These are phyloP conservation scores for Nicotiana tomentosiformis DNA, from an alignment of 257 asterid species.

Conservation along the genomic window DNA sequence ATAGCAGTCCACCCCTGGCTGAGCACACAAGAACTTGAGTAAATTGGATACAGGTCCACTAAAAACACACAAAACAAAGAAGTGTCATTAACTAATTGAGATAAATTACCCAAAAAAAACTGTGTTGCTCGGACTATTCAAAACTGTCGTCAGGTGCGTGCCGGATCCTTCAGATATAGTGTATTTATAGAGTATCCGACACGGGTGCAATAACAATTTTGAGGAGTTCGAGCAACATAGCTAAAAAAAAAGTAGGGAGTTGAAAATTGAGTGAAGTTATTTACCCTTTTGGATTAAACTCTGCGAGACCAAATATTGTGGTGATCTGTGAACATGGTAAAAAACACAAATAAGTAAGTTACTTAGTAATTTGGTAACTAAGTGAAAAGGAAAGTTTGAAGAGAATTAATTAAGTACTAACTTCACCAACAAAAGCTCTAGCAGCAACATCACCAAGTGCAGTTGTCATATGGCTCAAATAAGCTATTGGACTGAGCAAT, in stretches of 20 bases:
- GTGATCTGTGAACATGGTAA: constrained; percentile 29
- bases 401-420: constrained; percentile 7
- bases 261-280: background rate
- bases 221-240: too few species aligned
- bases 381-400: background rate
- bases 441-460: constrained; percentile 43
- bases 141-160: too few species aligned
- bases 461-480: constrained; percentile 58
- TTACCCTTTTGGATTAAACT: constrained; percentile 59
- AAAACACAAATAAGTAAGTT: too few species aligned
- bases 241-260: background rate
- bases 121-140: too few species aligned
- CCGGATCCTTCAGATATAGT: too few species aligned
- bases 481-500: constrained; percentile 65
- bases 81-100: background rate
- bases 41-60: constrained; percentile 38
- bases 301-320: constrained; percentile 49
- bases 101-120: too few species aligned
- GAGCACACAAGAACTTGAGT: constrained; percentile 31
- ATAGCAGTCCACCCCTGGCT: constrained; percentile 42
- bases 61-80: background rate
- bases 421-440: constrained; percentile 55
- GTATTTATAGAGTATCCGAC: too few species aligned
- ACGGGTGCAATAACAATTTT: too few species aligned
- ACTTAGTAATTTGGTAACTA: too few species aligned